Evolutionary conservation across 257 asterid genomes (phyloP).

Genomic region (Prunella vulgaris): DNA sequence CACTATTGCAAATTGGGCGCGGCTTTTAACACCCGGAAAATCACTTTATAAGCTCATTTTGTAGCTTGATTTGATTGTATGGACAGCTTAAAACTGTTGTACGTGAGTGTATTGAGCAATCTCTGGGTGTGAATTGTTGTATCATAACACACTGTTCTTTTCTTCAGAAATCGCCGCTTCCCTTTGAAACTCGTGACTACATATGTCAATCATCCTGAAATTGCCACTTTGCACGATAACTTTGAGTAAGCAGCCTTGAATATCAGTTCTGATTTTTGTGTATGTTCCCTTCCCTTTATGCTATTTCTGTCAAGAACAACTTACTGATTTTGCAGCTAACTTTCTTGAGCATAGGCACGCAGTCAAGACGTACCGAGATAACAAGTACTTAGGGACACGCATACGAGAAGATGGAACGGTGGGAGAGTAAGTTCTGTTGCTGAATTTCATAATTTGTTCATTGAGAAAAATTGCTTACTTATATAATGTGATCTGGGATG

Average conservation of each 20-base stretch:
- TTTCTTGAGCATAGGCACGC: slow-evolving; percentile 38
- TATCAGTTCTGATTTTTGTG: not conserved
- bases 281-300: not conserved
- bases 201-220: slow-evolving; percentile 56
- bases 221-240: slow-evolving; percentile 62
- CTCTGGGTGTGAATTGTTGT: not conserved
- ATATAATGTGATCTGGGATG: no score
- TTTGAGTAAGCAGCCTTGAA: slow-evolving; percentile 54
- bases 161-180: slow-evolving; percentile 42
- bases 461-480: not conserved
- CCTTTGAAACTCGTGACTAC: slow-evolving; percentile 50
- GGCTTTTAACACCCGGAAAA: no score
- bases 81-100: no score
- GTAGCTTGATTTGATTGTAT: not conserved
- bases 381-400: slow-evolving; percentile 59
- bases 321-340: not conserved
- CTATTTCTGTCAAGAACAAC: not conserved
- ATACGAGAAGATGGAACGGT: slow-evolving; percentile 54
- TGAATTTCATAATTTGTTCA: not conserved
- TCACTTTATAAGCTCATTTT: not conserved
- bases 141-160: not conserved
- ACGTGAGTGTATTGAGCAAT: not conserved
- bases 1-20: no score
- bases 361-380: slow-evolving; percentile 34
- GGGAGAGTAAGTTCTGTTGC: slow-evolving; percentile 49